phyloP scores from a whole-genome alignment of 371 early-diverging fungal genomes.

The Caulochytrium protostelioides region DNA sequence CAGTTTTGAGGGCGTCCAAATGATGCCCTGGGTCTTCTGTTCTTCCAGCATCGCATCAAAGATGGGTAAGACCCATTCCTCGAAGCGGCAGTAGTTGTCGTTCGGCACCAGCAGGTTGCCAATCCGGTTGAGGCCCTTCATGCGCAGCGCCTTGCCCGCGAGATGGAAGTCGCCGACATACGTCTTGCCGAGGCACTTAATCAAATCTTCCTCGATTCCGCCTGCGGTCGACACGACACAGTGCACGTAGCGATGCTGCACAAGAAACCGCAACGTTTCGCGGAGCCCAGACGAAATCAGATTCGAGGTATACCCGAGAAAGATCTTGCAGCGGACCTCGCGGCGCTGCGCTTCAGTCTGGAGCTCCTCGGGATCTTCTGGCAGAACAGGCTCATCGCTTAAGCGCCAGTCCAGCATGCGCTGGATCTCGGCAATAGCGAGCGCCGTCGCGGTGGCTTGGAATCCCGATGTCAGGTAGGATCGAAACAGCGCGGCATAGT shows the following conservation, averaged over 20 bases:
- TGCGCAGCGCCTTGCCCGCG: conserved; percentile 62
- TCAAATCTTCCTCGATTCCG: conserved; percentile 98
- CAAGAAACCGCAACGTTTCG: conserved; percentile 79
- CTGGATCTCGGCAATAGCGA: conserved; percentile 70
- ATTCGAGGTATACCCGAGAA: conserved; percentile 95
- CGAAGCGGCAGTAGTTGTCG: conserved; percentile 94
- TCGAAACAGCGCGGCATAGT: conserved; percentile 37
- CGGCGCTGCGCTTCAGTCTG: conserved; percentile 38
- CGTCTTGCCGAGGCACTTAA: conserved; percentile 88
- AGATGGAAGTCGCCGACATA: conserved; percentile 68
- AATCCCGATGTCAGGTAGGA: conserved; percentile 65
- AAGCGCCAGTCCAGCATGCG: conserved; percentile 78
- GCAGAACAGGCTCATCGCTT: conserved; percentile 52
- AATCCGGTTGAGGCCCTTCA: conserved; percentile 88
- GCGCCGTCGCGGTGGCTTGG: conserved; percentile 72
- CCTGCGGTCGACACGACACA: conserved; percentile 93
- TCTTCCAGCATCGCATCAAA: conserved; percentile 81
- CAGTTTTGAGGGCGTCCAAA: conserved; percentile 87
- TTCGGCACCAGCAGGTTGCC: conserved; percentile 98
- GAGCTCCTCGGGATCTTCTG: conserved; percentile 41
- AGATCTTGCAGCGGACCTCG: conserved; percentile 75
- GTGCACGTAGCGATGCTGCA: conserved; percentile 60
- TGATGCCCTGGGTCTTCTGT: conserved; percentile 45
- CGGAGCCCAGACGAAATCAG: conserved; percentile 92
- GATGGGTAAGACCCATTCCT: conserved; percentile 90